Percentiles rank a stretch among this genome's conserved stretches.
Conservation (phyloP, 176 grass and related monocot genomes). For the Cenchrus fungigraminus region DNA sequence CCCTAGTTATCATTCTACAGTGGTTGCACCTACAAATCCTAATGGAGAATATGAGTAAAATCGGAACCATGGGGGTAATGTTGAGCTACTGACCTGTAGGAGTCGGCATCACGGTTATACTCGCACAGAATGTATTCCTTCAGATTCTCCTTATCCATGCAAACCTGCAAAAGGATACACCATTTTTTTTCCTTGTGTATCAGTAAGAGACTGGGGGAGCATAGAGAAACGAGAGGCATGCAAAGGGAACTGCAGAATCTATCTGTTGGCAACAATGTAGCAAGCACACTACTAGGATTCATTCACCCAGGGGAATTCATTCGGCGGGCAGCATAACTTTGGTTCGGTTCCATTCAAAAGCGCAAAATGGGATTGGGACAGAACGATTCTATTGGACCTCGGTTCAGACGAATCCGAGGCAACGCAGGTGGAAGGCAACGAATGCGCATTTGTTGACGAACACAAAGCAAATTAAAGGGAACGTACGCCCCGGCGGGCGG, state of each 20-base stretch:
- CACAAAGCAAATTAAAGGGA: background rate
- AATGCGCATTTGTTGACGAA: background rate
- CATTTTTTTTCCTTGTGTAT: background rate
- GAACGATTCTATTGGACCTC: background rate
- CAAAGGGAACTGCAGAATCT: background rate
- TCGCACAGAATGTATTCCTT: conserved; percentile 97
- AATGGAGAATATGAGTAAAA: conserved; percentile 17
- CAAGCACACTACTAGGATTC: background rate
- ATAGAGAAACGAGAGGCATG: background rate
- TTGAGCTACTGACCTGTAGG: conserved; percentile 68
- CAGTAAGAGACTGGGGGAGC: background rate
- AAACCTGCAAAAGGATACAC: conserved; percentile 58
- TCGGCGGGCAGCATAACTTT: background rate
- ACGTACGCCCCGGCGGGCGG: background rate
- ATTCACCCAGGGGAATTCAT: background rate
- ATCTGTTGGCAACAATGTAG: background rate
- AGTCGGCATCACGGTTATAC: conserved; percentile 95
- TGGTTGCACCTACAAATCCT: background rate
- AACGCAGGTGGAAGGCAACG: background rate
- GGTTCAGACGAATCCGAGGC: conserved; percentile 18
- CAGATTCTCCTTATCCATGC: conserved; percentile 71
- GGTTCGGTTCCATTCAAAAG: conserved; percentile 7
- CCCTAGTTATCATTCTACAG: background rate
- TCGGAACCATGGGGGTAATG: background rate
- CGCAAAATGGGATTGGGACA: background rate